Percentiles rank a stretch among this genome's conserved stretches.
Conservation (phyloP, 108 stramenopile genomes). For the Tribonema minus region DNA sequence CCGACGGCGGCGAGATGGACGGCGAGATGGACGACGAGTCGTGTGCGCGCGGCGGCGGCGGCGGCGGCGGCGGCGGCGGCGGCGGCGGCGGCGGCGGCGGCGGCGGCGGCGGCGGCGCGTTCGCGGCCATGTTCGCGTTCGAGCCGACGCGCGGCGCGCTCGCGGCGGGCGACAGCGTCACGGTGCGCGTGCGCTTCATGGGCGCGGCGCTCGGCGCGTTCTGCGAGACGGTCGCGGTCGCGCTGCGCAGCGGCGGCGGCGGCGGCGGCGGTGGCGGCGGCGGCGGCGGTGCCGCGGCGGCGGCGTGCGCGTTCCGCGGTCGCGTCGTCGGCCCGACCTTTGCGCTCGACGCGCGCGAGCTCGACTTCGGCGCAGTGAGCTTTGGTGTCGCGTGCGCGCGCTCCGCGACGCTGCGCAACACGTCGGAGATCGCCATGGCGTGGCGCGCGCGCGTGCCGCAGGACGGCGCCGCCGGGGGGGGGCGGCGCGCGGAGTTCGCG, state of each 20-base stretch:
- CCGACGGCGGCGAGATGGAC: no score
- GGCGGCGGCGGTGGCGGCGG: no score
- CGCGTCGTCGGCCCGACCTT: slow-evolving; percentile 62
- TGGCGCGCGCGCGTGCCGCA: slow-evolving; percentile 60
- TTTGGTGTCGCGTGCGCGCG: slow-evolving; percentile 57
- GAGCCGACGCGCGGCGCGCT: slow-evolving; percentile 28
- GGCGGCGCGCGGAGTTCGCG: slow-evolving; percentile 52
- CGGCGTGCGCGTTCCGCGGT: slow-evolving; percentile 14
- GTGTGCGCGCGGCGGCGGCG: no score
- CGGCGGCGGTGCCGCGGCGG: no score
- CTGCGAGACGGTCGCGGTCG: no score
- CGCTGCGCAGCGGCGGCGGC: no score
- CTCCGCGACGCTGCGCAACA: slow-evolving; percentile 49
- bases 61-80: no score
- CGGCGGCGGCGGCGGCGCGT: no score
- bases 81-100: no score
- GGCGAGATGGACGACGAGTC: no score
- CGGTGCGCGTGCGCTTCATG: background rate
- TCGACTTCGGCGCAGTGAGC: slow-evolving; percentile 60
- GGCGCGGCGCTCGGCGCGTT: background rate
- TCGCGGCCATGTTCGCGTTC: slow-evolving; percentile 50
- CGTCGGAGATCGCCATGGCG: slow-evolving; percentile 57
- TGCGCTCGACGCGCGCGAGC: slow-evolving; percentile 48
- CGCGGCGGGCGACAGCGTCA: slow-evolving; percentile 21
- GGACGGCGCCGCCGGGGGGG: slow-evolving; percentile 37